Evolutionary conservation across 163 green algal genomes (phyloP).

Genomic region (Chlamydomonas reinhardtii): DNA sequence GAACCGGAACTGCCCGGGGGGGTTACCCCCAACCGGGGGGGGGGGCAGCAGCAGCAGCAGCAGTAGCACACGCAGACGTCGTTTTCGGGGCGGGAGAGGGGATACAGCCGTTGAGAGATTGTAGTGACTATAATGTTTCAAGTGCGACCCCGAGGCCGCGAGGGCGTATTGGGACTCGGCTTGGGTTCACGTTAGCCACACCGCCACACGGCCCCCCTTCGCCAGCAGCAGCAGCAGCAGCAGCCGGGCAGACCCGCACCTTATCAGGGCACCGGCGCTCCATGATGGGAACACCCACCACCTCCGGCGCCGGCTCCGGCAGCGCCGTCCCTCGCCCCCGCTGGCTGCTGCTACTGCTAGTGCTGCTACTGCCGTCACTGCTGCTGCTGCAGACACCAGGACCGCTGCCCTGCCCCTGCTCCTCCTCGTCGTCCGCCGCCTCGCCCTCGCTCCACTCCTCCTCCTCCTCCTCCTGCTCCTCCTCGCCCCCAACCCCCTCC

Average conservation of each 20-base stretch:
- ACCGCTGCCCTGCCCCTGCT: neutral
- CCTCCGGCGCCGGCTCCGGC: neutral
- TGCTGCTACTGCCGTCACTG: neutral
- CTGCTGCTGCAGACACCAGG: neutral
- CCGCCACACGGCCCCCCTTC: neutral
- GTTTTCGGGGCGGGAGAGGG: no score
- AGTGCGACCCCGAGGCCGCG: no score
- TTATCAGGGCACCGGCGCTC: constrained; percentile 18
- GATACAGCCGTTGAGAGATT: no score
- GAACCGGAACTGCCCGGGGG: constrained; percentile 17
- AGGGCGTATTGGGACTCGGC: no score
- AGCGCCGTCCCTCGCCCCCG: neutral
- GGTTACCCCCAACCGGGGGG: no score
- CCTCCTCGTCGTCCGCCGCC: neutral
- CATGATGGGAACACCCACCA: neutral
- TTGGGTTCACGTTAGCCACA: no score
- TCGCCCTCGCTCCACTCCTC: neutral
- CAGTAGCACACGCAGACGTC: no score
- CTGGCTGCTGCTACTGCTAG: neutral
- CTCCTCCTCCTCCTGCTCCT: neutral
- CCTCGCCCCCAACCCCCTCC: neutral
- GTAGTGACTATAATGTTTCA: no score
- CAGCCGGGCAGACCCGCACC: no score
- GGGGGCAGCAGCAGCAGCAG: no score
- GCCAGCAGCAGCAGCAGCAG: no score